These are phyloP conservation scores for Hyaloscypha finlandica DNA, from an alignment of 495 filamentous ascomycete species.

Conservation along the genomic window DNA sequence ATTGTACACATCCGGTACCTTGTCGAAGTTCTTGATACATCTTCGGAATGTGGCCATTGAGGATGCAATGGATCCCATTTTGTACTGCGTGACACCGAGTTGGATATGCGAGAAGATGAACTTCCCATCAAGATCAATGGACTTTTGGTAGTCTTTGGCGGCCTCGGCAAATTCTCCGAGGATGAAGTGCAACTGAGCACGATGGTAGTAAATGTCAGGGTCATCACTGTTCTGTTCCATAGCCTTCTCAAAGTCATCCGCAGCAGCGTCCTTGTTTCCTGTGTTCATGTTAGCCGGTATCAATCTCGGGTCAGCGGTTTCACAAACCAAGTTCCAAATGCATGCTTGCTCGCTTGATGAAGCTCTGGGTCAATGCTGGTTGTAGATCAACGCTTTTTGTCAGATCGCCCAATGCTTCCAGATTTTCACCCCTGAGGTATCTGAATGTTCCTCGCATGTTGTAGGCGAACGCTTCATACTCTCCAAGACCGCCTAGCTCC, in stretches of 20 bases:
- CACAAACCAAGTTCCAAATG: conserved; percentile 86
- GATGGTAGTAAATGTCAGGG: conserved; percentile 99
- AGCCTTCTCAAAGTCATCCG: conserved; percentile 84
- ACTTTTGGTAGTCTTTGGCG: conserved; percentile 98
- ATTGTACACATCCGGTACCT: conserved; percentile 97
- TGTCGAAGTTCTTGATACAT: conserved; percentile 97
- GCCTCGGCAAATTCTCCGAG: conserved; percentile 89
- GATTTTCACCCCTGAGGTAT: conserved; percentile 86
- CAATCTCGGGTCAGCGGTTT: not conserved
- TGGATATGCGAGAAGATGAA: conserved; percentile 99
- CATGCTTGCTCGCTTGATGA: conserved; percentile 98
- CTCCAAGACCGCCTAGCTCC: conserved; percentile 72
- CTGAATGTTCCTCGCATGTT: conserved; percentile 96
- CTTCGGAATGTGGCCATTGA: conserved; percentile 98
- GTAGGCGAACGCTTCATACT: conserved; percentile 86
- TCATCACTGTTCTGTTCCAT: conserved; percentile 84
- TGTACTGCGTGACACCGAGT: conserved; percentile 98
- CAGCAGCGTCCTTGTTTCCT: conserved; percentile 86
- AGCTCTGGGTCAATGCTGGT: conserved; percentile 87
- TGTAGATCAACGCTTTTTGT: conserved; percentile 90
- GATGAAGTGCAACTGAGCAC: conserved; percentile 98
- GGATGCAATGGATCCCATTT: conserved; percentile 97
- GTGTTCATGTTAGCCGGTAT: conserved; percentile 30
- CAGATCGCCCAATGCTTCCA: conserved; percentile 77
- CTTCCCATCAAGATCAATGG: conserved; percentile 89